Evolutionary conservation across 352 stramenopile genomes (phyloP).

Genomic region (Globisporangium irregulare): DNA sequence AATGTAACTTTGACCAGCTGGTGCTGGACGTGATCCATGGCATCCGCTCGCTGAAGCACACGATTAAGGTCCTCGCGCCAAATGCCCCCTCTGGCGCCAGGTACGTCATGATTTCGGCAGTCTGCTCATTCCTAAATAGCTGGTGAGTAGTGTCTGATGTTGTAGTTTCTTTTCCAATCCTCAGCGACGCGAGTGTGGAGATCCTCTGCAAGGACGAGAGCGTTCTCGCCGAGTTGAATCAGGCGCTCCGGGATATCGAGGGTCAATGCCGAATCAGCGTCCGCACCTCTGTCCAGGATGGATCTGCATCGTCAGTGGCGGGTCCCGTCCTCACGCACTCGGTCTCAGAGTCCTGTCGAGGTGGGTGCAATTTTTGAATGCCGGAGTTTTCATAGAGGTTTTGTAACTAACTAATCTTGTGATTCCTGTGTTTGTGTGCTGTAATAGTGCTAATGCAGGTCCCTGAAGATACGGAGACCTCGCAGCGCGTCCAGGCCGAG

Average conservation of each 20-base stretch:
- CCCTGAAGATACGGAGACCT: slow-evolving; percentile 62
- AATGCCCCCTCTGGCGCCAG: slow-evolving; percentile 28
- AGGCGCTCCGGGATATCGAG: slow-evolving; percentile 41
- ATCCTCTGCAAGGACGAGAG: slow-evolving; percentile 33
- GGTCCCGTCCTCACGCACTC: slow-evolving; percentile 45
- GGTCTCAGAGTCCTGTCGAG: slow-evolving; percentile 50
- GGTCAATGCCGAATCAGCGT: slow-evolving; percentile 40
- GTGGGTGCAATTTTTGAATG: slow-evolving; percentile 18
- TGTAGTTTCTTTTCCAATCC: not conserved
- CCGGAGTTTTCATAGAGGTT: not conserved
- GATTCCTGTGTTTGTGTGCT: slow-evolving; percentile 8
- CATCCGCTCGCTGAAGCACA: slow-evolving; percentile 91
- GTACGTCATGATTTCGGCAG: slow-evolving; percentile 13
- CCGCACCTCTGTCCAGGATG: slow-evolving; percentile 17
- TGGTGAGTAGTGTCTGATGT: not conserved
- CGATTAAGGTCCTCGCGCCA: slow-evolving; percentile 65
- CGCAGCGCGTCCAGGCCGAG: slow-evolving; percentile 55
- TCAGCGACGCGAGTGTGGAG: slow-evolving; percentile 19
- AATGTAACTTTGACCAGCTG: slow-evolving; percentile 27
- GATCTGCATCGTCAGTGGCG: slow-evolving; percentile 3
- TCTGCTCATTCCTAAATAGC: not conserved
- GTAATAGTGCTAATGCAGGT: slow-evolving; percentile 59
- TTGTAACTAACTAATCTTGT: not conserved
- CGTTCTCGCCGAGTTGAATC: slow-evolving; percentile 30
- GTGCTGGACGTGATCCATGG: slow-evolving; percentile 90